Evolutionary conservation across 2,329 filamentous ascomycete genomes (phyloP).

Genomic region (Dothistroma pini): DNA sequence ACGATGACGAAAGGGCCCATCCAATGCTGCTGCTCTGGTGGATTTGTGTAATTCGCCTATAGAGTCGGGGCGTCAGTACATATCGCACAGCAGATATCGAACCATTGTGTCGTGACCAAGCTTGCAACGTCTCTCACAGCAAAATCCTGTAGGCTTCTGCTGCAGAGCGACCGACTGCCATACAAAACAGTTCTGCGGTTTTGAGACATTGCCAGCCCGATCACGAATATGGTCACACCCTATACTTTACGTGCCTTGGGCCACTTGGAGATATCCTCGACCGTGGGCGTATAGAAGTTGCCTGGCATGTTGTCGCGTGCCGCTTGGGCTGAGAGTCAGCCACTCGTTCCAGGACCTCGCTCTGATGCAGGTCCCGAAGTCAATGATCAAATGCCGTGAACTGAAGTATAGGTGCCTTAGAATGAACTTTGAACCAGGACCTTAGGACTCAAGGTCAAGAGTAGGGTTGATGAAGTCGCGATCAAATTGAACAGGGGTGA

Average conservation of each 20-base stretch:
- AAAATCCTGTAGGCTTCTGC: no score
- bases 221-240: no score
- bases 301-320: conserved; percentile 24
- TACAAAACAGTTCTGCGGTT: no score
- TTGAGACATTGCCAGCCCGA: no score
- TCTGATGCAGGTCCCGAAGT: background rate
- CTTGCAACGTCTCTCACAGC: no score
- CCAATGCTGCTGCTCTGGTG: conserved; percentile 22
- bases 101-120: no score
- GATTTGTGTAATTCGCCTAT: conserved; percentile 26
- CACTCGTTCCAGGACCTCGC: background rate
- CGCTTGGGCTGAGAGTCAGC: background rate
- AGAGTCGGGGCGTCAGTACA: no score
- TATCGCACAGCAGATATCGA: no score
- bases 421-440: background rate
- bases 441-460: background rate
- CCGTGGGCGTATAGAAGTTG: conserved; percentile 22
- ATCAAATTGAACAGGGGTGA: background rate
- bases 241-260: conserved; percentile 7
- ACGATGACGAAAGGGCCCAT: conserved; percentile 20
- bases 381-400: background rate
- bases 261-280: conserved; percentile 22
- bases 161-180: no score
- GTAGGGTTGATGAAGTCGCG: background rate
- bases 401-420: background rate